phyloP scores from a whole-genome alignment of 106 monocot species.

The Cymbidium sinense region DNA sequence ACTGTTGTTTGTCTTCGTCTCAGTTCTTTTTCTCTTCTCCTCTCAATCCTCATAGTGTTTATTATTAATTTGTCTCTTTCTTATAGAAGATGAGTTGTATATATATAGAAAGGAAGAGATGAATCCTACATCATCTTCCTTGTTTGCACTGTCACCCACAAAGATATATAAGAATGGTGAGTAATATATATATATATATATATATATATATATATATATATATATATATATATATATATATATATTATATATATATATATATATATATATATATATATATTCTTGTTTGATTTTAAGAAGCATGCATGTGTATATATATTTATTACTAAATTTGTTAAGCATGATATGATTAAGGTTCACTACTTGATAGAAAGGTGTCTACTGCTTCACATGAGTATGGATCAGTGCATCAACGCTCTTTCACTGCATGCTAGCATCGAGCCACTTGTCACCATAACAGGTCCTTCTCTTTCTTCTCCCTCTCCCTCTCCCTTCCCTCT shows the following conservation, averaged over 20 bases:
- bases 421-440: constrained; percentile 35
- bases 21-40: not conserved
- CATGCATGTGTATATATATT: too few relatives aligned
- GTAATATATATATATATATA: too few relatives aligned
- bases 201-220: too few relatives aligned
- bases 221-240: too few relatives aligned
- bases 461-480: constrained; percentile 15
- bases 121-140: not conserved
- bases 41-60: not conserved
- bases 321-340: not conserved
- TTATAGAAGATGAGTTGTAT: not conserved
- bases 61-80: not conserved
- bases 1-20: not conserved
- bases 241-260: too few relatives aligned
- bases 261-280: too few relatives aligned
- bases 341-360: not conserved
- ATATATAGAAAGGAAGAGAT: not conserved
- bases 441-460: constrained; percentile 37
- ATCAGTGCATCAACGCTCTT: constrained; percentile 41
- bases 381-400: constrained; percentile 44
- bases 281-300: too few relatives aligned
- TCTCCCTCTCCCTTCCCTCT: constrained; percentile 10
- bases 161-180: not conserved
- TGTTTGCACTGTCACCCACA: not conserved
- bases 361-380: constrained; percentile 64